Base-by-base conservation (phyloP, 257 asterid genomes). In the Dorcoceras hygrometricum region DNA sequence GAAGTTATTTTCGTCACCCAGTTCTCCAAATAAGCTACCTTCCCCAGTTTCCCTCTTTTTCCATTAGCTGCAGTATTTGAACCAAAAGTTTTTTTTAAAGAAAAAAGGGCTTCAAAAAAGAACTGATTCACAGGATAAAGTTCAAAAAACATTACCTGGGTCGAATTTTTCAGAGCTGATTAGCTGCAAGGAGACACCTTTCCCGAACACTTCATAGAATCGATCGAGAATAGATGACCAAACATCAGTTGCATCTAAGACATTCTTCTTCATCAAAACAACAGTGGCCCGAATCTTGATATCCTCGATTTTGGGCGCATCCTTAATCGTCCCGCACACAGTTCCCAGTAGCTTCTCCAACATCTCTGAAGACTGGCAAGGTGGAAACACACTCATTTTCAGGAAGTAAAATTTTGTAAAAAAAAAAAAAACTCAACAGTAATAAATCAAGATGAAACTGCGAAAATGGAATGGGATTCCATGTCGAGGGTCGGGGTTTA, bases 1-100 rank as follows among this genome's bases (percentile, higher is more conserved):
- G 97, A 86, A 5, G 95, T 79, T 27, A 86, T 51, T 50, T 72
- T 89, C 0, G 89, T n/a, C 0, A 83, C 55, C 96, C 96, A 89
- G 4, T 84, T 71, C 78, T 81, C 88, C 82, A 92, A 57, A 71
- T 70, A 67, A 9, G 91, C 82, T 66, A 76, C 76, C 63, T 86
- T 87, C 43, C 98, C 97, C 20, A 86, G 71, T 72, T 84, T 92
- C 65, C 98, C 98, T 77, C 70, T 84, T 8, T 29, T 50, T 62
- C 66, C 80, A 56, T 80, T 72, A 26, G 24, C 95, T 85, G 71
- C 67, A 71, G 23, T 57, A 3, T 56, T 25, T 9, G 11, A 60
- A 74, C 23, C 16, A 48, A 27, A 9, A 39, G 56, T 48, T 23
- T 4, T 23, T 34, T 39, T 39, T 2, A 39, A 39, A 39, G 54